phyloP scores from a whole-genome alignment of 805 yeast genomes.

The Teunomyces tritomae region DNA sequence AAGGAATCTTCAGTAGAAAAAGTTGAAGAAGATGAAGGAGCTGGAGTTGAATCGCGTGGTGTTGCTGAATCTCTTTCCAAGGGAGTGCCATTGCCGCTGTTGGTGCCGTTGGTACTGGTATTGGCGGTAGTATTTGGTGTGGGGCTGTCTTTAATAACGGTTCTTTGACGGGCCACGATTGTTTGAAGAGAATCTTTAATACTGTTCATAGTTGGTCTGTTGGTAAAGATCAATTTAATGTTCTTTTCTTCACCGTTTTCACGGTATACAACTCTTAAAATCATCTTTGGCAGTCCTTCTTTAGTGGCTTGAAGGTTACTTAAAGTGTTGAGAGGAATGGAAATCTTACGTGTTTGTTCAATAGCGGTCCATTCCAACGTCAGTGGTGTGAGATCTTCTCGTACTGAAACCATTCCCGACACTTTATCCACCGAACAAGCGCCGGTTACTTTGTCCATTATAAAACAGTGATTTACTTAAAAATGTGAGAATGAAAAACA shows the following conservation, averaged over 20 bases:
- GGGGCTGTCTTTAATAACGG: conserved; percentile 41
- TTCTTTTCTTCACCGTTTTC: conserved; percentile 32
- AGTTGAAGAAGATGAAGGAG: conserved; percentile 9
- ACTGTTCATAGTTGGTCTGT: conserved; percentile 71
- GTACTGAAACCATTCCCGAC: conserved; percentile 39
- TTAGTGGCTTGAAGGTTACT: conserved; percentile 67
- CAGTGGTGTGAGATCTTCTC: conserved; percentile 43
- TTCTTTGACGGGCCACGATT: conserved; percentile 62
- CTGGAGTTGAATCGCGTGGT: conserved; percentile 2
- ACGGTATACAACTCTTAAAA: conserved; percentile 54
- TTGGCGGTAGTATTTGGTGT: conserved; percentile 4
- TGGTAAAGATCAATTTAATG: conserved; percentile 58
- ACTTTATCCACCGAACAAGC: conserved; percentile 42
- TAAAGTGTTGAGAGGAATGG: conserved; percentile 35
- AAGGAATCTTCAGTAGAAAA: conserved; percentile 8
- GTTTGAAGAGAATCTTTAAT: conserved; percentile 67
- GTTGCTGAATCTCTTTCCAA: conserved; percentile 7
- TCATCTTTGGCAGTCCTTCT: conserved; percentile 62
- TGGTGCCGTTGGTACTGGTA: too few species aligned
- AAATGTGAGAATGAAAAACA: neutral
- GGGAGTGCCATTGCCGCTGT: too few species aligned
- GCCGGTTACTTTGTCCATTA: conserved; percentile 30
- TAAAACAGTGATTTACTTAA: neutral
- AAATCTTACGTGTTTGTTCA: conserved; percentile 32
- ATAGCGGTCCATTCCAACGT: conserved; percentile 44